These are phyloP conservation scores for Rutstroemia sp. DNA, from an alignment of 2,329 filamentous ascomycete genomes.

Conservation along the genomic window DNA sequence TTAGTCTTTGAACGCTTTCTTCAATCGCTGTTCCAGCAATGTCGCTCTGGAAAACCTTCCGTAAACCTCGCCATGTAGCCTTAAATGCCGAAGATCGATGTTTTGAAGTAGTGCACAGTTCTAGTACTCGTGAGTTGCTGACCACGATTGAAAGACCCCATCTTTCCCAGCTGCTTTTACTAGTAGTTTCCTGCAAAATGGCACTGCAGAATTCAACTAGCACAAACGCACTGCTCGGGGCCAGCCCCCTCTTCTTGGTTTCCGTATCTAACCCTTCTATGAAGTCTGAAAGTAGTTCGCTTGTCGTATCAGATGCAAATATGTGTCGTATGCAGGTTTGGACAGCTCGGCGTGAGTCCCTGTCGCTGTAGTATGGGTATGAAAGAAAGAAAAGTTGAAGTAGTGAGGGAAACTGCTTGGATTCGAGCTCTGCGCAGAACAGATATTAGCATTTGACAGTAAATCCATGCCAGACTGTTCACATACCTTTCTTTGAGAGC, in stretches of 20 bases:
- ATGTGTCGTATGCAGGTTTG: conserved; percentile 70
- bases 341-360: conserved; percentile 73
- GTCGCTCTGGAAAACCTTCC: conserved; percentile 61
- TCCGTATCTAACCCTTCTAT: conserved; percentile 63
- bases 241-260: conserved; percentile 68
- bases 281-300: conserved; percentile 54
- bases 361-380: conserved; percentile 80
- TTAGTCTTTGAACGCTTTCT: conserved; percentile 58
- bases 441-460: neutral
- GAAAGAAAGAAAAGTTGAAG: conserved; percentile 77
- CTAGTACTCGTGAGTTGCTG: conserved; percentile 65
- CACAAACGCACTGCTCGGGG: conserved; percentile 75
- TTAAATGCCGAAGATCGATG: conserved; percentile 68
- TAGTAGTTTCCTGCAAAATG: conserved; percentile 64
- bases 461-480: conserved; percentile 15
- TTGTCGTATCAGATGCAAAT: conserved; percentile 49
- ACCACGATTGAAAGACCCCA: conserved; percentile 59
- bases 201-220: conserved; percentile 84
- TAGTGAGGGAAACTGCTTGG: conserved; percentile 41
- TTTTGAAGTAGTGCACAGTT: conserved; percentile 64
- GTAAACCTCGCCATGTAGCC: conserved; percentile 71
- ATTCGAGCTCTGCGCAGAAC: conserved; percentile 28
- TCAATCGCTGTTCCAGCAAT: conserved; percentile 20
- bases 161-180: conserved; percentile 54
- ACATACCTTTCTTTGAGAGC: conserved; percentile 45